Evolutionary conservation across 1,139 yeast species (phyloP), one percentile per base, ranked within the genome.

Genomic region (Hyphopichia khmerensis): DNA sequence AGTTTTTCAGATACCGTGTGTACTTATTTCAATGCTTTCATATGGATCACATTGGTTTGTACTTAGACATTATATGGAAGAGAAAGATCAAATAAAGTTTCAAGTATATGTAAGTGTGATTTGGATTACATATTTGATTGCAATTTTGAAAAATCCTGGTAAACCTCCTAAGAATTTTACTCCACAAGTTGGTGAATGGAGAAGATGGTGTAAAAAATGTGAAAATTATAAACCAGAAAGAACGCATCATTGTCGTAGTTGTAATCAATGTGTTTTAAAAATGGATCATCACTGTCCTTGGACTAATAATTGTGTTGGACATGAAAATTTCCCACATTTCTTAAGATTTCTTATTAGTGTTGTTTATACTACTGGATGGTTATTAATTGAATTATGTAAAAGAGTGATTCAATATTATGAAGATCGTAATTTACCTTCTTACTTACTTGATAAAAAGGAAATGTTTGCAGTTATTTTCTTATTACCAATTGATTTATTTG

Each of bases 251-350:
- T 93, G 99, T 46, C 82, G 87, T 0, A 66, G 79, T 19, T 82
- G 95, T 50, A 75, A 80, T 10, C 66, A 64, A 41, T 93, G 99
- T 62, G 75, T 87, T 1, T 69, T 93, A 42, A 71, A 76, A 46
- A 85, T 85, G 93, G 95, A 86, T 64, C 99, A 93, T 57, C 95
- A 87, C 64, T 93, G 99, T 60, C 98, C 99, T 0, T 93, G 99
- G 99, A 90, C 93, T 59, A 82, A 96, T 4, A 73, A 80, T 11
- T 93, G 99, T 60, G 80, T 95, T 43, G 99, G 99, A 0, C 83
- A 82, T 60, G 64, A 65, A 1, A 93, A 93, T 57, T 72, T 83
- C 62, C 91, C 96, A 0, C 93, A 89, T 57, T 93, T 93, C 57
- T 56, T 88, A 52, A 72, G 98, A 41, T 93, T 93, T 57, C 58